Evolutionary conservation across 345 rosid species (phyloP), one percentile per base, ranked within the genome.

Genomic region (Eucalyptus grandis): DNA sequence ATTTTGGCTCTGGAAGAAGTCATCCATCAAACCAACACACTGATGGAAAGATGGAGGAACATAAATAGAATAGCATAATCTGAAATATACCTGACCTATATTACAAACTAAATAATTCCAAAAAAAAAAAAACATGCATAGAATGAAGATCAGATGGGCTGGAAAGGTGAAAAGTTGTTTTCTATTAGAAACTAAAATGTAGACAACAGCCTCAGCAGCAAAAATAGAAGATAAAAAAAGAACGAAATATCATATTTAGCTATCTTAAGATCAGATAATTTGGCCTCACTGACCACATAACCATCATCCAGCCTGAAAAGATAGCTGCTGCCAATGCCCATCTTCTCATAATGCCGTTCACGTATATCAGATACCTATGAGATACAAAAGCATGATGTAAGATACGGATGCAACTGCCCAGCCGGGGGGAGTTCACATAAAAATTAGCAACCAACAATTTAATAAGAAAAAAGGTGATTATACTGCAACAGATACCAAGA

Each of bases 291-390:
- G 72, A 98, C 99, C 98, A 98, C 99, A 91, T 96, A 96, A 89
- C 99, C 99, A 91, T 98, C 99, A 87, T 98, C 99, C 90, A 98
- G 99, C 91, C 97, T 95, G 90, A 98, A 98, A 27, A 98, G 99
- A 92, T 98, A 98, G 91, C 99, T 98, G 96, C 99, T 97, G 87
- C 99, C 99, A 90, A 98, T 98, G 92, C 99, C 99, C 97, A 95
- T 98, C 95, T 95, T 98, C 95, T 98, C 99, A n/a, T 98, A 98
- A 60, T 94, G 95, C 60, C 88, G 91, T 89, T 98, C 99, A 17
- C 99, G 99, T 90, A 98, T 97, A 91, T 98, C 99, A 91, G 99
- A 98, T 94, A 98, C 95, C 99, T 98, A 96, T 58, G 77, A 72
- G 82, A 90, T 87, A 90, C 67, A 85, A 51, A 72, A 93, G 44